Evolutionary conservation across 2,329 filamentous ascomycete genomes (phyloP), one percentile per base, ranked within the genome.

Genomic region (Bertia moriformis): DNA sequence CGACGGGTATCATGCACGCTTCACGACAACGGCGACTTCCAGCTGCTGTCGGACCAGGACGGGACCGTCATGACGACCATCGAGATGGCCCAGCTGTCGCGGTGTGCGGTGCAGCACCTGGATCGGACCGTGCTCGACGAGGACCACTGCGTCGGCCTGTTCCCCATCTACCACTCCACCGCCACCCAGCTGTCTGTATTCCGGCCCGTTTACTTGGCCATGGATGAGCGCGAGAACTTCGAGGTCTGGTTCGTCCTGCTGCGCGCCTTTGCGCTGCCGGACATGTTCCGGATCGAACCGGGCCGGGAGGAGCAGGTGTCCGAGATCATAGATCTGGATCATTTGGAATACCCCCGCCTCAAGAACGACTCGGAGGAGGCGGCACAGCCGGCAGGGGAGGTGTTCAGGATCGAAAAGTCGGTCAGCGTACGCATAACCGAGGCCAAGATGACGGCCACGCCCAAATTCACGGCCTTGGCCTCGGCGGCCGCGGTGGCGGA

Each of bases 231-330:
- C 32, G 77, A 93, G 4, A 67, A 93, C n/a, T 94, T 93, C 50
- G 91, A 98, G 55, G 91, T 95, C 12, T 98, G 91, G 91, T 89
- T 93, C 50, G 88, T 94, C 4, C 65, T 98, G 7, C 59, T 98
- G 19, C 76, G 89, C 44, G 87, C 89, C 0, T 95, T 95, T 56
- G 86, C 89, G 0, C 79, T 93, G 36, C 89, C 91, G 0, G 87
- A 95, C 49, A 68, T 96, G 12, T 96, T 94, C 53, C 84, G 78
- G 2, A 53, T 75, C 14, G 65, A 73, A 30, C 49, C 63, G 7
- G 51, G 62, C 12, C 58, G 60, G 14, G 56, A 55, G 19, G 58
- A 61, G 3, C 58, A 63, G 14, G 54, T 70, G 2, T 56, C 56
- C 14, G 67, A 68, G 42, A 50, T 60, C 42, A 53, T 46, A 19